Base-by-base conservation (phyloP, 768 basidiomycete genomes). In the Termitomyces sp. region DNA sequence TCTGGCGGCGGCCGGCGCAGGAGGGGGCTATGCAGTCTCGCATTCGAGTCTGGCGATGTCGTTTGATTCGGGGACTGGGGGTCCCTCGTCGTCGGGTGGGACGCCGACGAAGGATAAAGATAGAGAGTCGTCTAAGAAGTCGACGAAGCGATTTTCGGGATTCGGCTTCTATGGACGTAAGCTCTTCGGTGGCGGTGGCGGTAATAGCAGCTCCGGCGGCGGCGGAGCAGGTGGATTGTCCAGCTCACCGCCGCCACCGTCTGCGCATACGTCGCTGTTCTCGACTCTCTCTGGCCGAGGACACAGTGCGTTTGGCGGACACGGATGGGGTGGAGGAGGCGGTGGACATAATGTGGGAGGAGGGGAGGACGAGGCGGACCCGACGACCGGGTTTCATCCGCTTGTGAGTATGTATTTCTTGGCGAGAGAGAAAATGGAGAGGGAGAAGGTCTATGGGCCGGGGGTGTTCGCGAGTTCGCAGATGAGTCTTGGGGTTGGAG, bases 341-440 rank as follows among this genome's bases (percentile, higher is more conserved):
- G 12, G 17, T 1, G 38, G 21, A 3, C 35, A 35, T 4, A 10
- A 23, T 6, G 15, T 3, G 7, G 44, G 21, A 10, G 26, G 46
- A 78, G 11, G 61, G 4, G 56, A 47, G 5, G 56, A 57, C 0
- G 56, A 79, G 8, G 61, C 75, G 60, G 96, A 99, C 66, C 95
- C 96, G 5, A 96, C 93, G 14, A 76, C 83, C 53, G 97, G 94
- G 1, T 99, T 93, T 75, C 94, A 98, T 68, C 95, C 94, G 0
- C 79, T 99, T 28, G 81, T 98, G 46, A 93, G 94, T 31, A 98
- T 99, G 74, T 99, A 99, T 70, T 98, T 86, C 75, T 84, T 99
- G 19, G 91, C 95, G 5, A 79, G 92, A 53, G 97, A 99, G 76
- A 98, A 98, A 78, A 77, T 94, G 66, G 94, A 98, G 67, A 78